A percentile compares a stretch with the other conserved stretches of the same genome.
phyloP scores from a whole-genome alignment of 805 yeast species.

The Metschnikowia koreensis region DNA sequence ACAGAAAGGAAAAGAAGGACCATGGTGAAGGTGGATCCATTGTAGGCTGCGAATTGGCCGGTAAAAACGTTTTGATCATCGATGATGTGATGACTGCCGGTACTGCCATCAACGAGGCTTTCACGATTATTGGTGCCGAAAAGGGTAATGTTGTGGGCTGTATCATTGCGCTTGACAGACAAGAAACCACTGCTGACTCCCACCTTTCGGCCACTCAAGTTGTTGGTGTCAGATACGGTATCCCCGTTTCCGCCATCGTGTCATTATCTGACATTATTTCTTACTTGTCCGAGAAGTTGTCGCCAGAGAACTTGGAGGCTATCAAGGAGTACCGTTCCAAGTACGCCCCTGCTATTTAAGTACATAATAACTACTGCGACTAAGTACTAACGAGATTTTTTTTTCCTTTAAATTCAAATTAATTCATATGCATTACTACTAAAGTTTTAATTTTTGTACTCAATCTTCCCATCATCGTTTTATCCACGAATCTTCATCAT shows the following conservation, averaged over 20 bases:
- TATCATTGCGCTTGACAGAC: conserved; percentile 91
- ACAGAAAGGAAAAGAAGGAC: conserved; percentile 94
- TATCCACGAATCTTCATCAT: conserved; percentile 58
- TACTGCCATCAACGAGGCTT: conserved; percentile 95
- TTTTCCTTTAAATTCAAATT: not conserved
- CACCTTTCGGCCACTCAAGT: conserved; percentile 76
- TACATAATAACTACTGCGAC: not conserved
- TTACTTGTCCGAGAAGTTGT: conserved; percentile 55
- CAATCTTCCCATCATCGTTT: not conserved
- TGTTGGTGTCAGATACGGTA: conserved; percentile 65
- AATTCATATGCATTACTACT: not conserved
- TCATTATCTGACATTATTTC: conserved; percentile 69
- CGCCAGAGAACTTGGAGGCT: conserved; percentile 54
- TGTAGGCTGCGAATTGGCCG: conserved; percentile 77
- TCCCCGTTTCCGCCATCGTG: conserved; percentile 85
- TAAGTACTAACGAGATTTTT: not conserved
- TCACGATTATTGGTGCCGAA: conserved; percentile 66
- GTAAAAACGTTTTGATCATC: conserved; percentile 75
- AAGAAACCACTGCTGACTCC: conserved; percentile 76
- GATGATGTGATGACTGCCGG: conserved; percentile 99
- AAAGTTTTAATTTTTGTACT: not conserved
- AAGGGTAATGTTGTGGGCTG: conserved; percentile 78
- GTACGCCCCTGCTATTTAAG: conserved; percentile 39
- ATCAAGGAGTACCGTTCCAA: conserved; percentile 57
- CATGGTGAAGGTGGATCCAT: conserved; percentile 98